Evolutionary conservation across 2,329 filamentous ascomycete genomes (phyloP).

Genomic region (Eurotiales sp.): DNA sequence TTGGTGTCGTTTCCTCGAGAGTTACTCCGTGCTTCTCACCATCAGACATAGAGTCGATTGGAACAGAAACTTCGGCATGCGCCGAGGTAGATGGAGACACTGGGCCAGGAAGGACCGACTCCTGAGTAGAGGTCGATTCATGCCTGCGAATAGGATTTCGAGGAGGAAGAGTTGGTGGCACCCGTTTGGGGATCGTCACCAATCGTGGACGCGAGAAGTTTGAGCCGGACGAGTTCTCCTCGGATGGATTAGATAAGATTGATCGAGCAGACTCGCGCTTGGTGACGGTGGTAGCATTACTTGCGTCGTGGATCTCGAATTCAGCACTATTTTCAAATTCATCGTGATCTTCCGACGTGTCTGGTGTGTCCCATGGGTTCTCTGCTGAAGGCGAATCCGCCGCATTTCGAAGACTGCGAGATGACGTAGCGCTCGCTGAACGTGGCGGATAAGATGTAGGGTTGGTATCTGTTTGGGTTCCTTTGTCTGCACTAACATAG

Average conservation of each 20-base stretch:
- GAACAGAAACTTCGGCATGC: slow-evolving; percentile 22
- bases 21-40: not conserved
- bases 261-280: slow-evolving; percentile 40
- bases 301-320: slow-evolving; percentile 42
- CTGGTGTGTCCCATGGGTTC: slow-evolving; percentile 23
- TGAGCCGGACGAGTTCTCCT: slow-evolving; percentile 58
- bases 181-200: slow-evolving; percentile 78
- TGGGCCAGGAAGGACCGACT: slow-evolving; percentile 23
- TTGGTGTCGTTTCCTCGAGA: slow-evolving; percentile 22
- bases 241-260: slow-evolving; percentile 21
- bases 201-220: slow-evolving; percentile 72
- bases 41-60: slow-evolving; percentile 15
- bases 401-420: slow-evolving; percentile 25
- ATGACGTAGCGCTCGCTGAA: slow-evolving; percentile 33
- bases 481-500: slow-evolving; percentile 54
- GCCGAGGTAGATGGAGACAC: slow-evolving; percentile 20
- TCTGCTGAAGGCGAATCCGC: slow-evolving; percentile 18
- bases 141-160: slow-evolving; percentile 58
- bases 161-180: slow-evolving; percentile 70
- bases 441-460: slow-evolving; percentile 24
- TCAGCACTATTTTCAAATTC: slow-evolving; percentile 14
- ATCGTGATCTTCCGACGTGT: slow-evolving; percentile 18
- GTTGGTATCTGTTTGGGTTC: slow-evolving; percentile 59
- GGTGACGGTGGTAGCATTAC: slow-evolving; percentile 53
- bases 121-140: slow-evolving; percentile 21